Evolutionary conservation across 1,284 basidiomycete genomes (phyloP).

Genomic region (Rhodotorula sp.): DNA sequence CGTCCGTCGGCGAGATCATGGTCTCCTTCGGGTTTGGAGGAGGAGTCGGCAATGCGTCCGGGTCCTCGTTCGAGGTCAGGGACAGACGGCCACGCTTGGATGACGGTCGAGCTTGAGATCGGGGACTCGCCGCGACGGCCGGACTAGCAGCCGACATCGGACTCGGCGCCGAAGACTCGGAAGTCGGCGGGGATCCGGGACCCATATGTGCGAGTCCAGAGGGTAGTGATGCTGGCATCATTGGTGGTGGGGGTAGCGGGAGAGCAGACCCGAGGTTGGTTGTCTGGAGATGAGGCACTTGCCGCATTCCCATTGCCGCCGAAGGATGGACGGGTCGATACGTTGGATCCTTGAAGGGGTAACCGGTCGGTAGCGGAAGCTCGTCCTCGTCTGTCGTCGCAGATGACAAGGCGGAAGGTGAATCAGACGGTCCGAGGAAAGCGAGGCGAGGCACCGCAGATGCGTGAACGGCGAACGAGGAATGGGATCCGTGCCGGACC

Average conservation of each 20-base stretch:
- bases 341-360: neutral
- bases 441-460: neutral
- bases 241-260: neutral
- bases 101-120: neutral
- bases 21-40: neutral
- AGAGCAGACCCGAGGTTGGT: neutral
- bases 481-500: neutral
- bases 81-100: neutral
- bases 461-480: neutral
- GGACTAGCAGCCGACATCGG: neutral
- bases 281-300: neutral
- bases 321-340: neutral
- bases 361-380: neutral
- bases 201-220: neutral
- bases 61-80: neutral
- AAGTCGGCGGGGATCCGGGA: neutral
- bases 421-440: neutral
- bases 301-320: neutral
- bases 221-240: neutral
- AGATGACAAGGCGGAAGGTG: neutral
- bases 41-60: neutral
- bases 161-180: neutral
- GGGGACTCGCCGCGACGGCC: neutral
- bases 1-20: too few species aligned
- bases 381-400: neutral